Evolutionary conservation across 495 filamentous ascomycete genomes (phyloP).

Genomic region (Schizothecium vesticola): DNA sequence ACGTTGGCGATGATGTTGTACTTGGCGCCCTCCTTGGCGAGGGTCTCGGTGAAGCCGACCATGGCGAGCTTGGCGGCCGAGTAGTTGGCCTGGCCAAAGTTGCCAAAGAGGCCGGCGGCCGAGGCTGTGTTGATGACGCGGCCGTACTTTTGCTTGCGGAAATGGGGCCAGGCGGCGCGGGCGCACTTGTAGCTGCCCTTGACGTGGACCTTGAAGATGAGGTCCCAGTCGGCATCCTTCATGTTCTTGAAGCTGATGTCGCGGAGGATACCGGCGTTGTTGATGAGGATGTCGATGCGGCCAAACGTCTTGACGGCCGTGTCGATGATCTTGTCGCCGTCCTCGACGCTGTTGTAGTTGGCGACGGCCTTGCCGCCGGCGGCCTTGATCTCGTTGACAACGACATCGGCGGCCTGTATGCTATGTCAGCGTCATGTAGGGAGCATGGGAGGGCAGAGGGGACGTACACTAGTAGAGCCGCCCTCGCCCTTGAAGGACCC

Average conservation of each 20-base stretch:
- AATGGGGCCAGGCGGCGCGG: conserved; percentile 93
- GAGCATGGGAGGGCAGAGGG: conserved; percentile 2
- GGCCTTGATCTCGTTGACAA: conserved; percentile 89
- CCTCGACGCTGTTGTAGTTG: conserved; percentile 96
- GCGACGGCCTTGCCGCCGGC: conserved; percentile 94
- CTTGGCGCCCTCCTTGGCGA: conserved; percentile 95
- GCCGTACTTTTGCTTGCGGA: conserved; percentile 97
- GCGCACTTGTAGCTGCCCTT: conserved; percentile 96
- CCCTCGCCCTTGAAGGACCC: conserved; percentile 94
- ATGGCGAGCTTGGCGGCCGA: conserved; percentile 93
- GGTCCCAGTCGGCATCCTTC: conserved; percentile 94
- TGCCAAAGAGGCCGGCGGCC: conserved; percentile 90
- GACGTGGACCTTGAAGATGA: conserved; percentile 89
- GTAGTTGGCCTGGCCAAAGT: conserved; percentile 96
- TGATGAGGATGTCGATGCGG: conserved; percentile 89
- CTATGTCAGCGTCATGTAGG: not conserved
- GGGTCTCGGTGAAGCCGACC: conserved; percentile 96
- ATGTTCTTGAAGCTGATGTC: conserved; percentile 99
- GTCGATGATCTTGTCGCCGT: conserved; percentile 92
- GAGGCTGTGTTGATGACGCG: conserved; percentile 95
- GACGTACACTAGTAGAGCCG: conserved; percentile 68
- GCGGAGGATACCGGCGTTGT: conserved; percentile 96
- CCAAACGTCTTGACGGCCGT: conserved; percentile 91
- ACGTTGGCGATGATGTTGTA: conserved; percentile 97
- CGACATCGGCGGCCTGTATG: conserved; percentile 80